phyloP scores from a whole-genome alignment of 78 protist species.

The Creolimax fragrantissima region DNA sequence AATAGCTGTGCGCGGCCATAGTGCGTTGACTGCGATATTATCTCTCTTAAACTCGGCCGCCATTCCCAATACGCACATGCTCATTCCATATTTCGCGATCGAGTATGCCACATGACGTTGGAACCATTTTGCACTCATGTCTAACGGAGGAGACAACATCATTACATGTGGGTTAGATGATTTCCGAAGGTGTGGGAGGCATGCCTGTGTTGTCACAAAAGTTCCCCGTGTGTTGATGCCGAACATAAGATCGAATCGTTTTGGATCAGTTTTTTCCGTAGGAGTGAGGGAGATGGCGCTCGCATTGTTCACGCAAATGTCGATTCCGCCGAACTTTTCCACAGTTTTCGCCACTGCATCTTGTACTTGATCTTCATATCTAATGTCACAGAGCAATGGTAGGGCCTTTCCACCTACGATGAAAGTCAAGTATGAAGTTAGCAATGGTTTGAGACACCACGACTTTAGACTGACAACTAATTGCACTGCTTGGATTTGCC shows the following conservation, averaged over 20 bases:
- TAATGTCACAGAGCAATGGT: slow-evolving; percentile 36
- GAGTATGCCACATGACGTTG: slow-evolving; percentile 64
- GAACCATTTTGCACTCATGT: slow-evolving; percentile 67
- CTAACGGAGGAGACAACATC: slow-evolving; percentile 69
- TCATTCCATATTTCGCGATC: slow-evolving; percentile 78
- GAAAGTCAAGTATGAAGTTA: no score
- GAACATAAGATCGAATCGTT: slow-evolving; percentile 60
- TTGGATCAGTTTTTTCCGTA: slow-evolving; percentile 52
- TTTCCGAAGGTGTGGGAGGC: slow-evolving; percentile 55
- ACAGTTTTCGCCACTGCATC: slow-evolving; percentile 61
- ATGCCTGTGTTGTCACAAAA: slow-evolving; percentile 47
- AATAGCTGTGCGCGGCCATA: slow-evolving; percentile 72
- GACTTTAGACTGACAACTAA: no score
- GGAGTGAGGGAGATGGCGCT: slow-evolving; percentile 65
- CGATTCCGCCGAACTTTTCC: slow-evolving; percentile 67
- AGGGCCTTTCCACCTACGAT: no score
- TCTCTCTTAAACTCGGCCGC: slow-evolving; percentile 49
- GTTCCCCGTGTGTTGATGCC: slow-evolving; percentile 72
- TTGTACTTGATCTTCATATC: slow-evolving; percentile 52
- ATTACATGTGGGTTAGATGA: slow-evolving; percentile 46
- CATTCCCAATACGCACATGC: slow-evolving; percentile 70
- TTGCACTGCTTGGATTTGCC: no score
- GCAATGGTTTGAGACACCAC: no score
- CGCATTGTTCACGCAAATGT: slow-evolving; percentile 76
- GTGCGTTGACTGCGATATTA: slow-evolving; percentile 38